Percentiles rank a stretch among this genome's conserved stretches.
phyloP scores from a whole-genome alignment of 345 rosid species.

The Aegle marmelos region DNA sequence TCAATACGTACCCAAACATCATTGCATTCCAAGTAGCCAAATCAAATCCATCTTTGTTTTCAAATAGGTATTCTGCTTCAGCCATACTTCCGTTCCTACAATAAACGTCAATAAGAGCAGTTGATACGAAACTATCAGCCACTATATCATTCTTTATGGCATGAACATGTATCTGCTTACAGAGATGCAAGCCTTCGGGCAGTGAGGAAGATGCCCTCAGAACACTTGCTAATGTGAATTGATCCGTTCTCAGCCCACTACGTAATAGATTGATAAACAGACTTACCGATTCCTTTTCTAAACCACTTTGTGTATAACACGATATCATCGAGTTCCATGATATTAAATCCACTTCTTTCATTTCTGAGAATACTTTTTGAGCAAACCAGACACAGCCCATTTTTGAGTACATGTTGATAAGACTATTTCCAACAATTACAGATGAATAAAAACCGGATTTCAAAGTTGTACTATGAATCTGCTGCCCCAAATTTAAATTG shows the following conservation, averaged over 20 bases:
- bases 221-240: slow-evolving; percentile 51
- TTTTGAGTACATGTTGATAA: slow-evolving; percentile 53
- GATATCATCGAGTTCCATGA: slow-evolving; percentile 66
- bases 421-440: slow-evolving; percentile 48
- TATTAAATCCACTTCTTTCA: slow-evolving; percentile 53
- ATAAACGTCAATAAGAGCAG: slow-evolving; percentile 58
- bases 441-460: slow-evolving; percentile 43
- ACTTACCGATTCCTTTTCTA: slow-evolving; percentile 40
- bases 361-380: slow-evolving; percentile 29
- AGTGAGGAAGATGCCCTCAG: slow-evolving; percentile 50
- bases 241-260: slow-evolving; percentile 40
- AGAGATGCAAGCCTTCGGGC: slow-evolving; percentile 35
- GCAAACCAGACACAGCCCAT: slow-evolving; percentile 30
- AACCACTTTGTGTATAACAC: slow-evolving; percentile 34
- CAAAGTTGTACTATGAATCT: slow-evolving; percentile 44
- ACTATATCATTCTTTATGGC: slow-evolving; percentile 34
- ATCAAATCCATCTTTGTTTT: slow-evolving; percentile 33
- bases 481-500: slow-evolving; percentile 37
- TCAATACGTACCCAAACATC: slow-evolving; percentile 48
- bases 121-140: slow-evolving; percentile 44
- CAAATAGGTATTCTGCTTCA: slow-evolving; percentile 50
- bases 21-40: slow-evolving; percentile 55
- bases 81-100: slow-evolving; percentile 40
- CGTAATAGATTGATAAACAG: slow-evolving; percentile 39
- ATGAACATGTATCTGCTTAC: slow-evolving; percentile 53